phyloP scores from a whole-genome alignment of 768 basidiomycete genomes.

The Termitomyces sp. region DNA sequence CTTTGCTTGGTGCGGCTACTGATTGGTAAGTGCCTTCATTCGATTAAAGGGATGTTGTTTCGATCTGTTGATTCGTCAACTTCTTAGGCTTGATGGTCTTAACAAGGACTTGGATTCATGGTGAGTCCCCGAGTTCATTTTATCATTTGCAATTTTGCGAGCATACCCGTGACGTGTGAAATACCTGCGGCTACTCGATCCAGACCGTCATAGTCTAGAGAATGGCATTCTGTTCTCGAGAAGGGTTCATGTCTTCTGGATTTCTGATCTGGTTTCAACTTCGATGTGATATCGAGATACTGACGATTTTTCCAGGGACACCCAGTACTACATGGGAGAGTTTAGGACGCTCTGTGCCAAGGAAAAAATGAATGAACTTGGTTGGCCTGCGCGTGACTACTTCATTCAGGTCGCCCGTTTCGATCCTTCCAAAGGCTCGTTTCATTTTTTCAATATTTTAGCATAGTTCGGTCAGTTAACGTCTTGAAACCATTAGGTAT shows the following conservation, averaged over 20 bases:
- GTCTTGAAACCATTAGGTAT: constrained; percentile 49
- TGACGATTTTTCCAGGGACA: constrained; percentile 39
- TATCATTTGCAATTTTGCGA: not conserved
- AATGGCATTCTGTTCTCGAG: not conserved
- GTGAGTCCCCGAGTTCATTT: constrained; percentile 15
- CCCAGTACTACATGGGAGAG: constrained; percentile 87
- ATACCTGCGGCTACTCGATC: not conserved
- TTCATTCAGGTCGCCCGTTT: constrained; percentile 92
- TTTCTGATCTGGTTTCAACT: not conserved
- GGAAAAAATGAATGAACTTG: constrained; percentile 76
- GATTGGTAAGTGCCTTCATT: constrained; percentile 54
- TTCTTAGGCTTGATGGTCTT: constrained; percentile 77
- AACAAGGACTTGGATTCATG: constrained; percentile 83
- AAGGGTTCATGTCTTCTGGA: not conserved
- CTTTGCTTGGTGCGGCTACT: constrained; percentile 77
- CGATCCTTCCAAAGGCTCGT: constrained; percentile 62
- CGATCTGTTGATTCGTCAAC: not conserved
- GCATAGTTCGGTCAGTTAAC: not conserved
- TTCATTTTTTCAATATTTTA: not conserved
- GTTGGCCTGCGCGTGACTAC: constrained; percentile 81
- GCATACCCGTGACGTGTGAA: not conserved
- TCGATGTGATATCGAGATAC: not conserved
- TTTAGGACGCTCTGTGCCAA: constrained; percentile 72
- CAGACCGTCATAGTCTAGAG: not conserved
- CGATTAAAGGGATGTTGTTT: not conserved